Percentiles rank a stretch among this genome's conserved stretches.
phyloP scores from a whole-genome alignment of 768 basidiomycete species.

The Leccinum incarnatum region DNA sequence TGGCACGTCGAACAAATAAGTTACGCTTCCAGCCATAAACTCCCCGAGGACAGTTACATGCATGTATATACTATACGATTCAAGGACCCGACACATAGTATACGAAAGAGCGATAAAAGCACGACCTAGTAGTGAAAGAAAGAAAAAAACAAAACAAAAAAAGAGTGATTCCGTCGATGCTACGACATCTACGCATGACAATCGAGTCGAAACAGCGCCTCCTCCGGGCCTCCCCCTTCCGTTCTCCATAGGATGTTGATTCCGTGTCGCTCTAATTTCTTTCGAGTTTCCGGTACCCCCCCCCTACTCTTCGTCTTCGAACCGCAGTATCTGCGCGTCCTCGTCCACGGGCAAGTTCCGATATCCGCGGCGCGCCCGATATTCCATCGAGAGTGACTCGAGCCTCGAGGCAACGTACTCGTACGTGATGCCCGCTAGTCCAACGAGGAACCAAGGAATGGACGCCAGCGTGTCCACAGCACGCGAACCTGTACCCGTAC shows the following conservation, averaged over 20 bases:
- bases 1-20: no score
- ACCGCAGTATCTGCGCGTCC: slow-evolving; percentile 82
- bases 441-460: slow-evolving; percentile 87
- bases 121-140: background rate
- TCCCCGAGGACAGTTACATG: background rate
- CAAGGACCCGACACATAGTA: background rate
- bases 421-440: slow-evolving; percentile 69
- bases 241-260: background rate
- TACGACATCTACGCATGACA: background rate
- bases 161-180: background rate
- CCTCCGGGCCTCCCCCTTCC: background rate
- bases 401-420: slow-evolving; percentile 56
- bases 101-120: background rate
- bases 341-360: slow-evolving; percentile 80
- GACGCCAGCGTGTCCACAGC: slow-evolving; percentile 74
- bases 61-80: background rate
- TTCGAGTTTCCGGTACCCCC: background rate
- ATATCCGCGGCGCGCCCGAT: slow-evolving; percentile 61
- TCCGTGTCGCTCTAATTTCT: background rate
- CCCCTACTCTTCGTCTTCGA: slow-evolving; percentile 68
- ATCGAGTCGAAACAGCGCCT: background rate
- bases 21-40: no score
- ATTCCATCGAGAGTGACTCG: slow-evolving; percentile 37
- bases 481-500: slow-evolving; percentile 38
- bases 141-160: background rate